Evolutionary conservation across 192 early-diverging fungal genomes (phyloP), one percentile per base, ranked within the genome.

Genomic region (Backusella westeae): DNA sequence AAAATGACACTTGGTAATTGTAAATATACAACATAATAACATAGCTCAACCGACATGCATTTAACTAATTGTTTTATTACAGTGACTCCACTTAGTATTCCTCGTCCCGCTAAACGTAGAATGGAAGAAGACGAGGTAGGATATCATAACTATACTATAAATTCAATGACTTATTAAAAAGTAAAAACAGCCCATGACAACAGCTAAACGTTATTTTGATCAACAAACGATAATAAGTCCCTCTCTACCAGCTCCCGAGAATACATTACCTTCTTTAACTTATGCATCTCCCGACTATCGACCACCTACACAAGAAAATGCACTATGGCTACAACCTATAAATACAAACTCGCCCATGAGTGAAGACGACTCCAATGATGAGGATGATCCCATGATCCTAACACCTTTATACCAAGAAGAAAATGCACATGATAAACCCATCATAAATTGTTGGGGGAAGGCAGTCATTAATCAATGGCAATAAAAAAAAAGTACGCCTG

Each of bases 241-340:
- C 3, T 19, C 23, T 71, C 17, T 26, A 49, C 70, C 70, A 44
- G 39, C 32, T 21, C 1, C 70, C 21, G 42, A 71, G 42, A 49
- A 49, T 29, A 0, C 12, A 67, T 44, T 75, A 14, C 74, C 74
- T 42, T 56, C 74, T 10, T 67, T 75, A 14, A 75, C 74, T 9
- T 75, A 75, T 67, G 74, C 74, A 23, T 67, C 63, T 36, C 74
- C 74, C 17, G 74, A 75, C 23, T 75, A 67, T n/a, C 29, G 74
- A 75, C 74, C 74, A 26, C 56, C 23, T n/a, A 35, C 52, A 14
- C 15, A 74, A 36, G 65, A 67, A 15, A 65, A 65, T 1, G 38
- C 70, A 10, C 41, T 75, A 26, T 75, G 74, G 74, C 41, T 75
- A 39, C 65, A 67, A 21, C 42, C 74, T 3, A 17, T 74, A 26